Evolutionary conservation across 352 stramenopile species (phyloP).

Genomic region (Phytophthora citrophthora): DNA sequence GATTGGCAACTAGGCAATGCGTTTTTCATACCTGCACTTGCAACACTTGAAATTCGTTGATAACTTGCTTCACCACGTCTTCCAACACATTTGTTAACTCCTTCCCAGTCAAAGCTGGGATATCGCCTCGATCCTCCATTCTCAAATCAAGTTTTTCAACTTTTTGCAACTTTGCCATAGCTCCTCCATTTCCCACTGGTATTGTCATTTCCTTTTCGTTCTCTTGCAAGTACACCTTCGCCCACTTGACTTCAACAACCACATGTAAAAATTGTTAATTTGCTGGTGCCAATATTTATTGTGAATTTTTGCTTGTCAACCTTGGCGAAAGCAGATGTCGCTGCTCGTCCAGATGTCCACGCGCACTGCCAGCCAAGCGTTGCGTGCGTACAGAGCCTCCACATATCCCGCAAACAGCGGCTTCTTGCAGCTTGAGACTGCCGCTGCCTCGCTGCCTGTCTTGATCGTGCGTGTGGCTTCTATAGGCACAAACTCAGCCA

Average conservation of each 20-base stretch:
- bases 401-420: constrained; percentile 37
- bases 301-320: constrained; percentile 13
- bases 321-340: constrained; percentile 18
- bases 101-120: constrained; percentile 18
- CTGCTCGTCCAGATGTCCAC: constrained; percentile 34
- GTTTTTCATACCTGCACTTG: constrained; percentile 36
- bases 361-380: constrained; percentile 30
- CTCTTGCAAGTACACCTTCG: constrained; percentile 32
- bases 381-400: constrained; percentile 34
- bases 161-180: constrained; percentile 21
- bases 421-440: background rate
- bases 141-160: constrained; percentile 17
- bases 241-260: constrained; percentile 38
- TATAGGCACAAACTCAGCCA: constrained; percentile 27
- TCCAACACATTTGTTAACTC: constrained; percentile 26
- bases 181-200: background rate
- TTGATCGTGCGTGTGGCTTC: background rate
- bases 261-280: constrained; percentile 1
- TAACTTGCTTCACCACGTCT: constrained; percentile 22
- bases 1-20: constrained; percentile 3
- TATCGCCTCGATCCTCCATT: constrained; percentile 4
- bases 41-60: constrained; percentile 23
- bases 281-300: too few species aligned
- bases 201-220: constrained; percentile 6
- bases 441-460: constrained; percentile 4